Conservation (phyloP, 495 filamentous ascomycete genomes). For the Penicillium psychrofluorescens region DNA sequence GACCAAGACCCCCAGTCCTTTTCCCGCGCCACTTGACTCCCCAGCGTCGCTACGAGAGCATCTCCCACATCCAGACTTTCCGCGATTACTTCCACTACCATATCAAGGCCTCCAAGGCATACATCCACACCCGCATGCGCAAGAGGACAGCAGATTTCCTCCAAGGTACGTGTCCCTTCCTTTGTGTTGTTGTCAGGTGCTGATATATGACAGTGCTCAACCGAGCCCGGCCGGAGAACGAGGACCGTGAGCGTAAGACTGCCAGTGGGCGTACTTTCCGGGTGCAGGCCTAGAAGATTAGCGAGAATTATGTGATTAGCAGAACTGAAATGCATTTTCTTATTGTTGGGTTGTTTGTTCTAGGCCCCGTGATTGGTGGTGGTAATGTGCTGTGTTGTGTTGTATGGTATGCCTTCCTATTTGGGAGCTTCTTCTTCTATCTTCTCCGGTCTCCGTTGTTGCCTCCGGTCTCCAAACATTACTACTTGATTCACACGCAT, state of each 20-base stretch:
- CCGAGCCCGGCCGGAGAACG: constrained; percentile 84
- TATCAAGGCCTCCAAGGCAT: constrained; percentile 98
- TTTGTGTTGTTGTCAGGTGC: constrained; percentile 1
- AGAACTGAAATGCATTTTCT: too few species aligned
- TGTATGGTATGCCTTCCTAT: not conserved
- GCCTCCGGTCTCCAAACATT: too few species aligned
- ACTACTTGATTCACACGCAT: not conserved
- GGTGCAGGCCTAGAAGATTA: constrained; percentile 47
- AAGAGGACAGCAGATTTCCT: constrained; percentile 95
- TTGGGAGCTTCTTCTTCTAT: not conserved
- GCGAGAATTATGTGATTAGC: constrained; percentile 6
- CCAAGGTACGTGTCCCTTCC: constrained; percentile 55
- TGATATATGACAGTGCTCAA: constrained; percentile 61
- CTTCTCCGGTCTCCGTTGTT: not conserved
- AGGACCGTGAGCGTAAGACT: constrained; percentile 97
- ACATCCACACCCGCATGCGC: constrained; percentile 97
- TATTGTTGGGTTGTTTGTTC: too few species aligned
- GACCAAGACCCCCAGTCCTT: constrained; percentile 55
- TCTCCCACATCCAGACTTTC: constrained; percentile 99
- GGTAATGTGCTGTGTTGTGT: too few species aligned
- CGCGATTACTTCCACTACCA: constrained; percentile 99
- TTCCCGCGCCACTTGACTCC: constrained; percentile 91
- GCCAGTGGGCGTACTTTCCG: constrained; percentile 93
- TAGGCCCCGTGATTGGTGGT: too few species aligned
- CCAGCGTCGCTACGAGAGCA: constrained; percentile 85